A percentile compares a stretch with the other conserved stretches of the same genome.
phyloP scores from a whole-genome alignment of 1,284 basidiomycete genomes.

The Sparassis latifolia region DNA sequence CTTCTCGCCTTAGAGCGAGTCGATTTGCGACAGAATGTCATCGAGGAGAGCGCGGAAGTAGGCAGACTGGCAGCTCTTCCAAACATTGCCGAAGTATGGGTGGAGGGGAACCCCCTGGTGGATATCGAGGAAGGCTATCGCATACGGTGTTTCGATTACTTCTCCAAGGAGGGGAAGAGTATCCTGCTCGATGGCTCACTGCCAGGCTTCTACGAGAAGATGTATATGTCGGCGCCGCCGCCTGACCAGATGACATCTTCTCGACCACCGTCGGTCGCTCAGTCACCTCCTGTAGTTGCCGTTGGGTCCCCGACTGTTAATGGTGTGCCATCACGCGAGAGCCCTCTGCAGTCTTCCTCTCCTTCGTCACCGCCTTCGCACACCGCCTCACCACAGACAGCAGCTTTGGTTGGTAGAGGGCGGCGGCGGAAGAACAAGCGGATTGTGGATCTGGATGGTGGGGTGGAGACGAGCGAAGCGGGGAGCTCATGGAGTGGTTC shows the following conservation, averaged over 20 bases:
- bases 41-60: conserved; percentile 83
- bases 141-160: conserved; percentile 73
- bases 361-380: conserved; percentile 38
- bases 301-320: conserved; percentile 31
- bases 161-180: conserved; percentile 73
- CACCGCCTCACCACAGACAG: conserved; percentile 34
- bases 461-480: conserved; percentile 27
- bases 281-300: conserved; percentile 56
- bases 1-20: conserved; percentile 77
- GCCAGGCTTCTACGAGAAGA: conserved; percentile 74
- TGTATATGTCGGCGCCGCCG: conserved; percentile 44
- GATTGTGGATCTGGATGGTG: conserved; percentile 61
- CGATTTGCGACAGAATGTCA: conserved; percentile 78
- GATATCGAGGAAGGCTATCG: conserved; percentile 71
- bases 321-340: conserved; percentile 26
- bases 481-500: conserved; percentile 21
- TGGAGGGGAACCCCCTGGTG: conserved; percentile 75
- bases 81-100: conserved; percentile 70
- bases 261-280: conserved; percentile 37
- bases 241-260: conserved; percentile 46
- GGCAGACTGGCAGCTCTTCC: conserved; percentile 79
- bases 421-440: conserved; percentile 58
- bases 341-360: conserved; percentile 26
- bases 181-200: conserved; percentile 70
- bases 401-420: conserved; percentile 34